Evolutionary conservation across 2,329 filamentous ascomycete species (phyloP).

Genomic region (Stagonosporopsis rhizophila): DNA sequence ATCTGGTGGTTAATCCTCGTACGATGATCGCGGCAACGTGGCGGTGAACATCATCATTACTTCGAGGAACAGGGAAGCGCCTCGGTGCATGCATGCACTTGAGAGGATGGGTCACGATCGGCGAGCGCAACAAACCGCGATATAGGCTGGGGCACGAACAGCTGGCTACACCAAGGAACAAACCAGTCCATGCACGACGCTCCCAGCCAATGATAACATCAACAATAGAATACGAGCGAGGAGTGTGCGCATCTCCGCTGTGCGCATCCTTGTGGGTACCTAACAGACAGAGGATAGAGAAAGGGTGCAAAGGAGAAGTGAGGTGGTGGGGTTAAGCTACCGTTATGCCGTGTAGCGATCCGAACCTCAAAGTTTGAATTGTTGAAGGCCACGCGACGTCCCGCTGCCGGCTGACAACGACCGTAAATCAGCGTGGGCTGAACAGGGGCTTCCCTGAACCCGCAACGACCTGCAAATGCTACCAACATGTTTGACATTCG

Average conservation of each 20-base stretch:
- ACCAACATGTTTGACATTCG: not conserved
- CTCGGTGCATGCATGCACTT: conserved; percentile 8
- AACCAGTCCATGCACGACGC: conserved; percentile 23
- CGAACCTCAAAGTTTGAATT: conserved; percentile 21
- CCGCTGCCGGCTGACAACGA: conserved; percentile 23
- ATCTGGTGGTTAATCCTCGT: conserved; percentile 7
- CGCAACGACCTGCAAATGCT: conserved; percentile 3
- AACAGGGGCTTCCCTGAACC: conserved; percentile 8
- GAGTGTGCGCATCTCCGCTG: conserved; percentile 29
- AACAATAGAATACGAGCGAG: conserved; percentile 19
- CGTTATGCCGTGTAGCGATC: conserved; percentile 36
- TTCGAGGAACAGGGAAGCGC: not conserved
- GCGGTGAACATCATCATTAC: conserved; percentile 3
- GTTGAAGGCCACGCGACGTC: conserved; percentile 16
- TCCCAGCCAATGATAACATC: conserved; percentile 6
- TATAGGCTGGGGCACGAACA: conserved; percentile 23
- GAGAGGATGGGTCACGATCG: conserved; percentile 8
- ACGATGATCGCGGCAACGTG: conserved; percentile 7
- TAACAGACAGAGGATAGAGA: not conserved
- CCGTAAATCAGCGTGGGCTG: conserved; percentile 5
- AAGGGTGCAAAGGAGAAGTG: conserved; percentile 14
- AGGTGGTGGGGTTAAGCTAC: conserved; percentile 31
- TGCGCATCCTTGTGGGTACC: conserved; percentile 10
- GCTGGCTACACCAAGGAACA: conserved; percentile 19
- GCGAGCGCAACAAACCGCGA: conserved; percentile 34